Base-by-base conservation (phyloP, 495 filamentous ascomycete genomes). In the Penicillium argentinense region DNA sequence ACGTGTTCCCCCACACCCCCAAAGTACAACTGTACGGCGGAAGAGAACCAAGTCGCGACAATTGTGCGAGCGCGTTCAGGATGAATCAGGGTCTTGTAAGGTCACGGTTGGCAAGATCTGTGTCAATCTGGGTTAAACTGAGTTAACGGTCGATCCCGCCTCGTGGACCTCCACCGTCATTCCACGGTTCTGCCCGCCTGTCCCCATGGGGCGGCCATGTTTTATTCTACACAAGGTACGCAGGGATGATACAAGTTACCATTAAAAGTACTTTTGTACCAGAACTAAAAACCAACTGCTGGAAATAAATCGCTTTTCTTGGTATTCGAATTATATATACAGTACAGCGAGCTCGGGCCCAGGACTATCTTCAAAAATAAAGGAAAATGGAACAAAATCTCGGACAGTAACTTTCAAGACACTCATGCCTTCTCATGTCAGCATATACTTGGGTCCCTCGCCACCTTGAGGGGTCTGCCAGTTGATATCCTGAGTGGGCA, bases 401-500 rank as follows among this genome's bases (percentile, higher is more conserved):
- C n/a, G n/a, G n/a, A n/a, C n/a, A 30, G 9, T 30, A 30, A 3
- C 18, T 29, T 27, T 25, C 22, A 16, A 21, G 16, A 13, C 21
- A 13, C 29, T 34, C 8, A 19, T 32, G 28, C 29, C 18, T 5
- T 7, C 39, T 53, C 51, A 95, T 19, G 93, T 97, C 86, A 95
- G 86, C 59, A 87, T 86, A 65, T 98, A 98, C 65, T 97, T 97
- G 4, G 93, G 93, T 2, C 93, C 93, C 67, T 96, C 93, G 17
- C 93, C 93, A 44, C 95, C 93, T 66, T 96, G 89, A 16, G 93
- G 93, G 3, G 91, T 91, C 44, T 88, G 79, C 91, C 91, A 96
- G 69, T 95, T 95, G 66, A 97, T 97, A 66, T 96, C 93, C 70
- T 99, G 93, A 39, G 84, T 80, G 3, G 93, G 93, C 9, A 86